Conservation (phyloP, 768 basidiomycete species). For the Lactifluus subvellereus region DNA sequence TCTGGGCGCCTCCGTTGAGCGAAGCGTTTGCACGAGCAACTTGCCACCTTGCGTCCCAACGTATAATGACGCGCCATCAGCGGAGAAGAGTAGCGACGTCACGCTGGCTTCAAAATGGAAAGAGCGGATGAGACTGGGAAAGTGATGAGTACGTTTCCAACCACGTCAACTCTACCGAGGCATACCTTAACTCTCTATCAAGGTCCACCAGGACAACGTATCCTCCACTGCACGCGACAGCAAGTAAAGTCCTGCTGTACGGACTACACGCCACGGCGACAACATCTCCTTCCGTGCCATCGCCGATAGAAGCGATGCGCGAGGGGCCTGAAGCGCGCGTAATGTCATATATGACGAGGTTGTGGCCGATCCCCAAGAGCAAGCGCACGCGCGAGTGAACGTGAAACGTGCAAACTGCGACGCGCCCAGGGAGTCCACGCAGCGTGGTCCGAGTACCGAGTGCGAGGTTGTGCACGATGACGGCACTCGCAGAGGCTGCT, state of each 20-base stretch:
- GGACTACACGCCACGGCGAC: slow-evolving; percentile 58
- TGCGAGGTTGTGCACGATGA: slow-evolving; percentile 56
- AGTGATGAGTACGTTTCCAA: not conserved
- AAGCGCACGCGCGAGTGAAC: slow-evolving; percentile 56
- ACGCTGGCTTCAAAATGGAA: slow-evolving; percentile 47
- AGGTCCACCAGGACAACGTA: slow-evolving; percentile 58
- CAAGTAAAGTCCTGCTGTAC: slow-evolving; percentile 69
- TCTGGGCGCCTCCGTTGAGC: slow-evolving; percentile 60
- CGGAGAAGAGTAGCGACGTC: slow-evolving; percentile 61
- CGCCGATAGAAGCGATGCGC: slow-evolving; percentile 46
- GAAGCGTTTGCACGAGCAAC: slow-evolving; percentile 57
- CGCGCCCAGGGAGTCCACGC: slow-evolving; percentile 45
- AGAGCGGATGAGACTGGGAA: slow-evolving; percentile 50
- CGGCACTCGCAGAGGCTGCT: slow-evolving; percentile 45
- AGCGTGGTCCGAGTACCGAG: slow-evolving; percentile 49
- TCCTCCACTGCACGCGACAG: slow-evolving; percentile 50
- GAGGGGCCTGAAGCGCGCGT: slow-evolving; percentile 50
- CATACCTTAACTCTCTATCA: slow-evolving; percentile 69
- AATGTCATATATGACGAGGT: slow-evolving; percentile 58
- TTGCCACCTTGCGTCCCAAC: slow-evolving; percentile 60
- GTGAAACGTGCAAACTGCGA: slow-evolving; percentile 55
- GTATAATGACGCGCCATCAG: slow-evolving; percentile 62
- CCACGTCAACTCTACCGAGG: not conserved
- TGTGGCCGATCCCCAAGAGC: slow-evolving; percentile 47
- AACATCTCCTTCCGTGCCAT: slow-evolving; percentile 43